phyloP scores from a whole-genome alignment of 495 filamentous ascomycete genomes.

The Penicillium parvum region DNA sequence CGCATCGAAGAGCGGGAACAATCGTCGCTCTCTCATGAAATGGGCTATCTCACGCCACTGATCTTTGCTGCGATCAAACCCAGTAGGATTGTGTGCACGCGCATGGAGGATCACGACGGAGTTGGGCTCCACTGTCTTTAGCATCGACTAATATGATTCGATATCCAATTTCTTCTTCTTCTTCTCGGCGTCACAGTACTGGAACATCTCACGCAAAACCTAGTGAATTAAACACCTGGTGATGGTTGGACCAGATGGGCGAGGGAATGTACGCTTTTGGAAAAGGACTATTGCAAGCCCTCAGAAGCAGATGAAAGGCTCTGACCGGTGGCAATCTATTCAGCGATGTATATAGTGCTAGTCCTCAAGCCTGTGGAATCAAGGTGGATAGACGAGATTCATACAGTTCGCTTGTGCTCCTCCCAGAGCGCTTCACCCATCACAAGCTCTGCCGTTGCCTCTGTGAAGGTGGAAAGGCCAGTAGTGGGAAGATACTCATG shows the following conservation, averaged over 20 bases:
- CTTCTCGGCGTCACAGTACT: constrained; percentile 22
- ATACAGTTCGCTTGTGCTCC: not conserved
- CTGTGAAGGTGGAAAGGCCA: constrained; percentile 27
- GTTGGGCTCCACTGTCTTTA: constrained; percentile 18
- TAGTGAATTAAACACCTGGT: constrained; percentile 30
- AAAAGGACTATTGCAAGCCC: constrained; percentile 20
- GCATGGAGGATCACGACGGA: constrained; percentile 40
- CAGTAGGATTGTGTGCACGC: constrained; percentile 47
- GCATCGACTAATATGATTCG: constrained; percentile 15
- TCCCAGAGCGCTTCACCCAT: constrained; percentile 16
- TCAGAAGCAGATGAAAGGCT: constrained; percentile 75
- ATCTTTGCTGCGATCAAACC: constrained; percentile 35
- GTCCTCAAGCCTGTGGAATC: not conserved
- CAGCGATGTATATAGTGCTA: not conserved
- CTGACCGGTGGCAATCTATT: constrained; percentile 42
- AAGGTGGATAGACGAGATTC: not conserved
- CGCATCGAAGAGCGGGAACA: constrained; percentile 43
- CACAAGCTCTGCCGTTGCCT: constrained; percentile 17
- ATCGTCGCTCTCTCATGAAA: constrained; percentile 22
- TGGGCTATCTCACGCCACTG: constrained; percentile 40
- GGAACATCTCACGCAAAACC: constrained; percentile 26
- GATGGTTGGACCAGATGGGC: constrained; percentile 40
- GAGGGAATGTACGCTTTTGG: constrained; percentile 29
- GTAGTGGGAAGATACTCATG: constrained; percentile 40
- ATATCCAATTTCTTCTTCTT: constrained; percentile 23